phyloP scores from a whole-genome alignment of 129 eudicot genomes.

The Dittrichia graveolens region DNA sequence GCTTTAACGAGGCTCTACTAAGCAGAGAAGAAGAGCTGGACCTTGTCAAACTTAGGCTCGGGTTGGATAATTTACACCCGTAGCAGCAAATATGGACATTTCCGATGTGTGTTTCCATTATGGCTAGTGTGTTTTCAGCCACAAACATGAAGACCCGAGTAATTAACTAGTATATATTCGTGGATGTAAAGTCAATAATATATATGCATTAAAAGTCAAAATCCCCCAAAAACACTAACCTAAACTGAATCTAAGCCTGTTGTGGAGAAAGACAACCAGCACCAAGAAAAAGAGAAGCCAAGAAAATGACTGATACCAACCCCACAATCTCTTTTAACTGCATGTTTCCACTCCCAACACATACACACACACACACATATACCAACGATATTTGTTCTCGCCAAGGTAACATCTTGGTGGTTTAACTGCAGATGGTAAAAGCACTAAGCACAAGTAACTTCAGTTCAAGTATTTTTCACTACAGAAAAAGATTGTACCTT shows the following conservation, averaged over 20 bases:
- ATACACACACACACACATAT: slow-evolving; percentile 11
- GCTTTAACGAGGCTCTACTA: too few species aligned
- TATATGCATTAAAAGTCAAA: slow-evolving; percentile 24
- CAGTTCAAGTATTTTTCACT: background rate
- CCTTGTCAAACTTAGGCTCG: too few species aligned
- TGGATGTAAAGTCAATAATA: slow-evolving; percentile 24
- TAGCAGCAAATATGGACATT: too few species aligned
- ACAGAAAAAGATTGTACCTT: background rate
- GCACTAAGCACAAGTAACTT: background rate
- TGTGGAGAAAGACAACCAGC: slow-evolving; percentile 17
- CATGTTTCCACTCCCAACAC: slow-evolving; percentile 32
- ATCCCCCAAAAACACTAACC: background rate
- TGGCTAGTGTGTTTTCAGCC: slow-evolving; percentile 1
- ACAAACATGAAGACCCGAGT: background rate
- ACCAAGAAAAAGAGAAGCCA: slow-evolving; percentile 10
- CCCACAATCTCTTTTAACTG: slow-evolving; percentile 29
- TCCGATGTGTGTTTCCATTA: background rate
- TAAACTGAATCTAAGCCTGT: slow-evolving; percentile 24
- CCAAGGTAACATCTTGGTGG: too few species aligned
- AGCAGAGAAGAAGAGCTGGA: too few species aligned
- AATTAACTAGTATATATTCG: background rate
- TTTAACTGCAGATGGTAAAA: background rate
- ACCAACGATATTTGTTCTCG: too few species aligned
- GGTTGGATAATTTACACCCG: too few species aligned
- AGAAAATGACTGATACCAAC: slow-evolving; percentile 37